Percentiles rank a stretch among this genome's conserved stretches.
phyloP scores from a whole-genome alignment of 2,329 filamentous ascomycete species.

The Fusarium sp. region DNA sequence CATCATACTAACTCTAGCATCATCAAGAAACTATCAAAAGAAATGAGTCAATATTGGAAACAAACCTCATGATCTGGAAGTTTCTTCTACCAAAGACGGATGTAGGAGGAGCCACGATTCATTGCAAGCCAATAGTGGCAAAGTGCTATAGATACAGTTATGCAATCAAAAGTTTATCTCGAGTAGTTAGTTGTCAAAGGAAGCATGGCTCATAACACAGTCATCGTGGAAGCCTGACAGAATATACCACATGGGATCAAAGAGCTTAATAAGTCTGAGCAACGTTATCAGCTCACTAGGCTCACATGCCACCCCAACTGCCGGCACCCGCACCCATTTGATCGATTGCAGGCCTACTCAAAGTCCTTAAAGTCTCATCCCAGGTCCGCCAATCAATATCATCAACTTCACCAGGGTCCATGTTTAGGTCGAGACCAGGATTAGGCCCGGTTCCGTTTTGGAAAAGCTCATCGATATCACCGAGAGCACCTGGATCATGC shows the following conservation, averaged over 20 bases:
- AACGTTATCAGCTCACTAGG: background rate
- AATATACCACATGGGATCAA: background rate
- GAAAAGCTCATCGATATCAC: conserved; percentile 5
- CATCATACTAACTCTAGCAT: background rate
- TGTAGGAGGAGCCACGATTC: background rate
- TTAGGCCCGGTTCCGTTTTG: background rate
- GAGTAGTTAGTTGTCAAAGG: background rate
- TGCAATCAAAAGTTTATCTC: background rate
- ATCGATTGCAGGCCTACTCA: conserved; percentile 1
- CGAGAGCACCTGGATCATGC: background rate
- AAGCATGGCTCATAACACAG: background rate
- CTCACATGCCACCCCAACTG: conserved; percentile 32
- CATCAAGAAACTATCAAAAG: background rate
- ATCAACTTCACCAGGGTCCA: conserved; percentile 28
- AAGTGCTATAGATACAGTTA: background rate
- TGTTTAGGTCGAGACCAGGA: conserved; percentile 12
- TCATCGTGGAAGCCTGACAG: background rate
- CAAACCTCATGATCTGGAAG: too few species aligned
- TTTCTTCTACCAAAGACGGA: background rate
- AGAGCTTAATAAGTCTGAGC: background rate
- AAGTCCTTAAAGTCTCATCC: conserved; percentile 19
- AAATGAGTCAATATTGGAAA: background rate
- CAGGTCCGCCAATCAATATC: conserved; percentile 34
- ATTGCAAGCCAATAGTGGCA: background rate
- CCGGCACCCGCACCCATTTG: conserved; percentile 7